Evolutionary conservation across 805 yeast species (phyloP).

Genomic region (Lachancea sp.): DNA sequence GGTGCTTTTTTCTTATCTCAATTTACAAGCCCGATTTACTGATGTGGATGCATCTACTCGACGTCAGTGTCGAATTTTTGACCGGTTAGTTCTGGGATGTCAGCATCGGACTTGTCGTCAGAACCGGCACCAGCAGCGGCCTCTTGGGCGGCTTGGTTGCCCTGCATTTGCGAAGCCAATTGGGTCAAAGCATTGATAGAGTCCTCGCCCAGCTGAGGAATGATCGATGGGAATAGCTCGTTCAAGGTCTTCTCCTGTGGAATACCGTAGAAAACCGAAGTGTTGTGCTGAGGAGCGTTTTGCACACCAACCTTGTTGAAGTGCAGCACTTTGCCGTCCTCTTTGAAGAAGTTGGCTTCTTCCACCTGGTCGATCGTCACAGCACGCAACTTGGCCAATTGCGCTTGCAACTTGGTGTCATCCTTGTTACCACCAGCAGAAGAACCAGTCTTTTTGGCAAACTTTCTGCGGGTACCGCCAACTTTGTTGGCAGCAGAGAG

Average conservation of each 20-base stretch:
- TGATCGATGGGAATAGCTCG: constrained; percentile 87
- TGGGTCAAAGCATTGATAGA: constrained; percentile 82
- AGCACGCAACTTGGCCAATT: constrained; percentile 83
- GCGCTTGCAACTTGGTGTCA: constrained; percentile 84
- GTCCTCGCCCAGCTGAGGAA: constrained; percentile 95
- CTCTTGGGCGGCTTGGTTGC: constrained; percentile 36
- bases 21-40: too few relatives aligned
- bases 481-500: constrained; percentile 67
- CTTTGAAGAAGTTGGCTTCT: constrained; percentile 97
- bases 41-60: constrained; percentile 16
- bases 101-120: constrained; percentile 54
- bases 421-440: constrained; percentile 61
- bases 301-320: constrained; percentile 95
- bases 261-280: constrained; percentile 91
- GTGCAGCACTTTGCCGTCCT: constrained; percentile 93
- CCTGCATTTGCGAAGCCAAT: constrained; percentile 84
- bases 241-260: constrained; percentile 89
- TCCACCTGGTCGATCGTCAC: constrained; percentile 84
- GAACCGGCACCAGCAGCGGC: constrained; percentile 44
- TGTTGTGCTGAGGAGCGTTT: constrained; percentile 83
- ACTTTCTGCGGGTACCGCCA: constrained; percentile 86
- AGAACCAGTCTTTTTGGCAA: constrained; percentile 56
- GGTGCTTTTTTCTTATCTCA: too few relatives aligned
- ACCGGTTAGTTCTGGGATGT: constrained; percentile 50
- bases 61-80: constrained; percentile 36